Base-by-base conservation (phyloP, 2,329 filamentous ascomycete genomes). In the Neonectria ditissima region DNA sequence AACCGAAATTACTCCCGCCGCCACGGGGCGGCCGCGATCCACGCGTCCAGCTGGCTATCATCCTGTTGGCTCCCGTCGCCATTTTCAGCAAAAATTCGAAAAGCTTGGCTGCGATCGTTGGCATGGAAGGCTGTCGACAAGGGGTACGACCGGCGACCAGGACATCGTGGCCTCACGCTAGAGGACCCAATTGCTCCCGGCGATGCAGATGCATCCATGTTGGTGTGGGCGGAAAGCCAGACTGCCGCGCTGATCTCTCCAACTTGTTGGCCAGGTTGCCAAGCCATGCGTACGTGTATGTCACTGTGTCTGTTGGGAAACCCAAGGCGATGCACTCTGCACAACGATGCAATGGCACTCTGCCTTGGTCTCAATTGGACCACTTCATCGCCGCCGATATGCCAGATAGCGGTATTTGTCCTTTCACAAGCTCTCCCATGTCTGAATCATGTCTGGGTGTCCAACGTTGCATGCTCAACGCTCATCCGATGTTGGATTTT, bases 1-100 rank as follows among this genome's bases (percentile, higher is more conserved):
- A 77, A 76, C 72, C 75, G 76, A 78, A 74, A 78, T 78, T 78
- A 70, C 75, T 71, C 67, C 75, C 73, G 75, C 70, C 65, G 70
- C 76, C 71, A 76, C 68, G 48, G 62, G 62, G 54, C 51, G 16
- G 24, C 53, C 52, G 24, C 52, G 53, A 51, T 68, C 66, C 60
- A 55, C 65, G 66, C 68, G 68, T 67, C 67, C 66, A 72, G 65
- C 58, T 50, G 20, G 50, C 50, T 43, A 50, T 43, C 54, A 8
- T 26, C 48, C 39, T 48, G 48, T 34, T 53, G 39, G 39, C 60
- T 59, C 50, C 41, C 34, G 22, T 58, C 48, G 55, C 50, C 60
- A 55, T 43, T 54, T 59, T 51, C 32, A 63, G 54, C 48, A 63
- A 58, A 63, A 54, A 55, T 62, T 55, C 50, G 22, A 63, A 62